Base-by-base conservation (phyloP, 768 basidiomycete genomes). In the Hericium rajendrae region DNA sequence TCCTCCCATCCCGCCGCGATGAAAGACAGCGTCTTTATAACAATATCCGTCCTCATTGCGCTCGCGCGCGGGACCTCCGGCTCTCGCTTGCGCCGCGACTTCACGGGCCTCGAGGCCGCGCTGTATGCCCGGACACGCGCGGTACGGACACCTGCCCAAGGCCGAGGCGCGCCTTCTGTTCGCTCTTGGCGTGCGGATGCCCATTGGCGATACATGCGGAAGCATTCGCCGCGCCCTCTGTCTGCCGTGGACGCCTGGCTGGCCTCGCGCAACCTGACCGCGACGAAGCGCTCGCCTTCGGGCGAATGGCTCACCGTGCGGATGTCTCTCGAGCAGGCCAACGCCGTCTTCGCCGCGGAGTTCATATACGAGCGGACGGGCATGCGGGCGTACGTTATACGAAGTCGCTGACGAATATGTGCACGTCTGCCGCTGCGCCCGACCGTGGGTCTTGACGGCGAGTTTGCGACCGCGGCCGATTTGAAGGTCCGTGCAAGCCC, bases 241-340 rank as follows among this genome's bases (percentile, higher is more conserved):
- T n/a, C n/a, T n/a, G n/a, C n/a, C n/a, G n/a, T 63, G 18, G 57
- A 51, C 26, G 20, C 43, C 2, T 63, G 52, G 55, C 56, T 61
- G 10, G n/a, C 49, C 6, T 38, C 46, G 5, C 52, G 62, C n/a
- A 59, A 60, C 38, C 15, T 62, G 6, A 59, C 41, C n/a, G n/a
- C 60, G 10, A 48, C 40, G 38, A 56, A 41, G 11, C n/a, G 51
- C 43, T 57, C 64, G 3, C 60, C 61, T 11, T 51, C 59, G 9
- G 59, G 62, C 1, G 64, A 62, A 55, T 74, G 73, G 73, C 55
- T 76, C 11, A 20, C 40, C 6, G 18, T 63, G 48, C 39, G 48
- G 4, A 38, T 63, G n/a, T 40, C 57, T 16, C 58, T 61, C 20
- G 37, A 50, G 22, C 50, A 59, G 28, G 65, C 61, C 8, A 58